A percentile compares a stretch with the other conserved stretches of the same genome.
Evolutionary conservation across 2,329 filamentous ascomycete genomes (phyloP).

Genomic region (Lojkania enalia): DNA sequence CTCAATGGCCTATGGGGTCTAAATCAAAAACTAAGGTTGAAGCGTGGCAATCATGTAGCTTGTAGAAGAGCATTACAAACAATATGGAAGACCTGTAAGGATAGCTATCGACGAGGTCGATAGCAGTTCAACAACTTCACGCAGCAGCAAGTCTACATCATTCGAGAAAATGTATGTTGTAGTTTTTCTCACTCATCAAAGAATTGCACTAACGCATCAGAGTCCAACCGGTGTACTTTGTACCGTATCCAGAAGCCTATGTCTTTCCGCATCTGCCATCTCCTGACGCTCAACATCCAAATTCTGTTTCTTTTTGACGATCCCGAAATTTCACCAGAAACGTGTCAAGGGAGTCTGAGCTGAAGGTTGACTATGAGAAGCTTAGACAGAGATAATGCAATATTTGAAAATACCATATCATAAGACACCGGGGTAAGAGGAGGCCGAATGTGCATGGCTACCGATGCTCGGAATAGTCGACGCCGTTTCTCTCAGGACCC

Average conservation of each 20-base stretch:
- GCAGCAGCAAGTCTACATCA: conserved; percentile 34
- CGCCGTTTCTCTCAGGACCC: conserved; percentile 55
- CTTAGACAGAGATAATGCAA: conserved; percentile 42
- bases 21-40: conserved; percentile 41
- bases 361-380: conserved; percentile 39
- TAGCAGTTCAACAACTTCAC: conserved; percentile 52
- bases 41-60: conserved; percentile 41
- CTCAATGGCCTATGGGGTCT: conserved; percentile 45
- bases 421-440: conserved; percentile 52
- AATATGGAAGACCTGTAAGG: conserved; percentile 41
- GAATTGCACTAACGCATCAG: conserved; percentile 28
- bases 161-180: conserved; percentile 36
- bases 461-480: conserved; percentile 51
- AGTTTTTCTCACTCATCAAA: neutral
- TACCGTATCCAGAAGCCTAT: conserved; percentile 50
- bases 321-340: conserved; percentile 47
- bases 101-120: conserved; percentile 51
- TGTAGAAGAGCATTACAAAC: conserved; percentile 42
- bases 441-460: conserved; percentile 53
- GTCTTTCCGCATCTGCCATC: conserved; percentile 48
- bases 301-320: conserved; percentile 61
- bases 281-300: conserved; percentile 55
- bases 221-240: no score
- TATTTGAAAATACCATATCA: conserved; percentile 49
- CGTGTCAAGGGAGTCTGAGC: conserved; percentile 31